Evolutionary conservation across 2,329 filamentous ascomycete genomes (phyloP), one percentile per base, ranked within the genome.

Genomic region (Aspergillus sp.): DNA sequence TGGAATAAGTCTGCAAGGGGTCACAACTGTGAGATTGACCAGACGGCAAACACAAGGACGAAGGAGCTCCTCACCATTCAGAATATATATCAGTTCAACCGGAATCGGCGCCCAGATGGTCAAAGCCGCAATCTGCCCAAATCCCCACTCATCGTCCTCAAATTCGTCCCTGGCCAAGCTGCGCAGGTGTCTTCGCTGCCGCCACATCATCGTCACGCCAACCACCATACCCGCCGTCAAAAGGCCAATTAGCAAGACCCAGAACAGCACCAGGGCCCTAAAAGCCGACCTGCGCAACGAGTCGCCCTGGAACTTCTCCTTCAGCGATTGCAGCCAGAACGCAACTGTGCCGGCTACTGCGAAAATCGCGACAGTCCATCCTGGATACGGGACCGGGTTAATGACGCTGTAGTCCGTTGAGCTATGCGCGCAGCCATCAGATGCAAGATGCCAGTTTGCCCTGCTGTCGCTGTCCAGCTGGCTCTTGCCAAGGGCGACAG

Each of bases 131-230:
- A 55, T 49, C 38, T 55, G 53, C 1, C 53, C 53, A 36, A 55
- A 55, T 3, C 47, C 47, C 53, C 53, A 55, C 17, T 48, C 13
- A 20, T 50, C 53, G 17, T 56, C 54, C 34, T 56, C 48, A 15
- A 56, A 56, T 22, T 56, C 15, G 34, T 51, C 54, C 4, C 42
- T 32, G 4, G 54, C 54, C 13, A 56, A 18, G 30, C 54, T 56
- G 13, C 24, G 18, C 48, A 56, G 32, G 34, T 56, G 54, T 13
- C 34, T 8, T 30, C 54, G 48, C 22, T 56, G 54, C 6, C 48
- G 48, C 54, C 54, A 56, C 54, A 56, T 56, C 48, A 56, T 56
- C 9, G 20, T 30, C n/a, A 56, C n/a, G 12, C 54, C 54, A 7
- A 56, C 18, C 8, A 56, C 36, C 54, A 51, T 56, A 4, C 48